Conservation (phyloP, 768 basidiomycete species). For the Thelephora ganbajun region DNA sequence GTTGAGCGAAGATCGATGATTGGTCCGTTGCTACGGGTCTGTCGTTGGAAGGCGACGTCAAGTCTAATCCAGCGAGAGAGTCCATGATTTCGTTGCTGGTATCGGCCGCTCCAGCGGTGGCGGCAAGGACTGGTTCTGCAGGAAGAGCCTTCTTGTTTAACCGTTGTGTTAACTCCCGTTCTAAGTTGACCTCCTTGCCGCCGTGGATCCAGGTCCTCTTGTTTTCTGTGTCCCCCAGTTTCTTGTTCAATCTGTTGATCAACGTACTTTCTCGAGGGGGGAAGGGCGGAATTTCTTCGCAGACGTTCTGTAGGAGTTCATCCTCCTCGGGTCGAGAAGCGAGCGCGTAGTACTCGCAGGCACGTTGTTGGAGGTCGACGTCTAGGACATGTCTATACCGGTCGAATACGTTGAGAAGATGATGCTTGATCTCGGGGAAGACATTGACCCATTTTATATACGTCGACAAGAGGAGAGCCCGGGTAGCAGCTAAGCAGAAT, state of each 20-base stretch:
- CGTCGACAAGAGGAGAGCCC: slow-evolving; percentile 86
- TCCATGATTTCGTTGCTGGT: slow-evolving; percentile 45
- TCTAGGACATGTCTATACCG: slow-evolving; percentile 96
- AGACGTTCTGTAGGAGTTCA: slow-evolving; percentile 84
- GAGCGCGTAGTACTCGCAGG: slow-evolving; percentile 92
- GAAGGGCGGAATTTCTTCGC: slow-evolving; percentile 99
- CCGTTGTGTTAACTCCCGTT: slow-evolving; percentile 39
- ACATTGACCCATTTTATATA: slow-evolving; percentile 99
- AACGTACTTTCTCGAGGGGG: slow-evolving; percentile 89
- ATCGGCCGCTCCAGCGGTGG: slow-evolving; percentile 22
- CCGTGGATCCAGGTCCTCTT: slow-evolving; percentile 93
- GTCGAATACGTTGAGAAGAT: slow-evolving; percentile 89
- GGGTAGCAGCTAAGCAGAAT: slow-evolving; percentile 83
- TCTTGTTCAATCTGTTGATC: slow-evolving; percentile 74
- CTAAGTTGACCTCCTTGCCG: slow-evolving; percentile 83
- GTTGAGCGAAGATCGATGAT: slow-evolving; percentile 1
- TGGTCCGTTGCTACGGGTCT: background rate
- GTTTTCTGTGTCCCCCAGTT: slow-evolving; percentile 86
- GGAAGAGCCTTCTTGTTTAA: slow-evolving; percentile 4
- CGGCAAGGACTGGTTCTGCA: slow-evolving; percentile 19
- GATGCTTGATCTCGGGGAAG: slow-evolving; percentile 95
- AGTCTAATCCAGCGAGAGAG: slow-evolving; percentile 74
- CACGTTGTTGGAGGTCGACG: slow-evolving; percentile 93
- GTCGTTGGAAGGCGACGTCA: slow-evolving; percentile 10
- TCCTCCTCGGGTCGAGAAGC: slow-evolving; percentile 80